Base-by-base conservation (phyloP, 2,329 filamentous ascomycete species). In the Colletotrichum sp. region DNA sequence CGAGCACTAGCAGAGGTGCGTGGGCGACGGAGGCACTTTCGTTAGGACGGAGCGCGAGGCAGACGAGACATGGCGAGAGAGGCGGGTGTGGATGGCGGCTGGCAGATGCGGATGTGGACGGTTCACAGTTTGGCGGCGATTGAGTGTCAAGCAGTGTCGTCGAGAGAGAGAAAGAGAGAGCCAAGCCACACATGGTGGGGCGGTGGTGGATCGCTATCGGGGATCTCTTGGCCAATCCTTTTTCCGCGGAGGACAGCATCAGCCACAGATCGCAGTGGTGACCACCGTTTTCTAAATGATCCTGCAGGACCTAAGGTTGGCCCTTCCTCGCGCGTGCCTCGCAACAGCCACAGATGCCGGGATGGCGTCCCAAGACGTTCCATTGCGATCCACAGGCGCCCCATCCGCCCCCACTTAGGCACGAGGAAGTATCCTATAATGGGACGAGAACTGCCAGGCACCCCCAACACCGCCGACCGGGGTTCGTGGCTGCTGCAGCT, bases 391-490 rank as follows among this genome's bases (percentile, higher is more conserved):
- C 18, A 21, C 7, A 5, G 3, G 0, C n/a, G 3, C 28, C 30
- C 69, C 73, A 68, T 13, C 6, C 1, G 18, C 5, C 18, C 24
- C 73, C 73, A 75, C 70, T 69, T 52, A 28, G 70, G 34, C 70
- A 68, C 70, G 70, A 73, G 73, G 26, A 69, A 34, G 63, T 73
- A 26, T 28, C 57, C 72, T 68, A 30, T 10, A 68, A 65, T 60
- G 63, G 72, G 73, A 75, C 39, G 70, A 24, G 34, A 30, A 32
- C 7, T 55, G 3, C 43, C 14, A 34, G 73, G 73, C n/a, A n/a
- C 6, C 43, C 16, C n/a, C 30, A 12, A 36, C 24, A 26, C 12
- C 16, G 21, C 21, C 21, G 59, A 28, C 68, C 16, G 21, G 60
- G 59, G 60, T 63, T n/a, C n/a, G 32, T 16, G n/a, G 32, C 55